These are phyloP conservation scores for Pythium guiyangense DNA, from an alignment of 352 stramenopile genomes.

Conservation along the genomic window DNA sequence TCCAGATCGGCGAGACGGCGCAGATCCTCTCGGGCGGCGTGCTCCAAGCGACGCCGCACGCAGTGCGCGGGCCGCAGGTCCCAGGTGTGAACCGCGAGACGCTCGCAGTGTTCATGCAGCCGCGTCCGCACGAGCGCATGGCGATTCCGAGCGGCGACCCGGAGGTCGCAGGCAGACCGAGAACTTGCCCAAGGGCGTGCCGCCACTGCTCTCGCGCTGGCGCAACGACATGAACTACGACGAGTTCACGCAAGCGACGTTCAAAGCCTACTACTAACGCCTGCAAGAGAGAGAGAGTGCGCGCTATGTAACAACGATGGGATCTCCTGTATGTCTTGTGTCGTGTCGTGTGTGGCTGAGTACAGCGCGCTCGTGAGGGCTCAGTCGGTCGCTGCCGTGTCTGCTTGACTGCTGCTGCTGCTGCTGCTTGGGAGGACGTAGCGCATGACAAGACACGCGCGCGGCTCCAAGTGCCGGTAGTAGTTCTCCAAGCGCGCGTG, in stretches of 20 bases:
- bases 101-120: constrained; percentile 97
- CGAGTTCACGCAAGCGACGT: constrained; percentile 90
- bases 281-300: not conserved
- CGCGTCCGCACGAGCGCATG: constrained; percentile 85
- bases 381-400: not conserved
- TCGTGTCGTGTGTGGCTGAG: too few species aligned
- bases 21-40: constrained; percentile 94
- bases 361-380: not conserved
- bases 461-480: constrained; percentile 56
- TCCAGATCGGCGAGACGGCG: constrained; percentile 95
- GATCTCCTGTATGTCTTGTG: too few species aligned
- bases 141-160: constrained; percentile 42
- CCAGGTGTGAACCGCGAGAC: constrained; percentile 88
- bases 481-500: constrained; percentile 46
- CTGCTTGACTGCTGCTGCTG: not conserved
- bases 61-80: constrained; percentile 78
- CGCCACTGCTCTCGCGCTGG: constrained; percentile 84
- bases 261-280: constrained; percentile 90
- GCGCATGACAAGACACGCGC: constrained; percentile 47
- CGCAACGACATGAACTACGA: constrained; percentile 87
- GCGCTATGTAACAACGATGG: constrained; percentile 1
- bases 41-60: constrained; percentile 90
- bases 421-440: constrained; percentile 14
- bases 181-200: constrained; percentile 76
- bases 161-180: constrained; percentile 49